Base-by-base conservation (phyloP, 768 basidiomycete genomes). In the Pulveroboletus sp. region DNA sequence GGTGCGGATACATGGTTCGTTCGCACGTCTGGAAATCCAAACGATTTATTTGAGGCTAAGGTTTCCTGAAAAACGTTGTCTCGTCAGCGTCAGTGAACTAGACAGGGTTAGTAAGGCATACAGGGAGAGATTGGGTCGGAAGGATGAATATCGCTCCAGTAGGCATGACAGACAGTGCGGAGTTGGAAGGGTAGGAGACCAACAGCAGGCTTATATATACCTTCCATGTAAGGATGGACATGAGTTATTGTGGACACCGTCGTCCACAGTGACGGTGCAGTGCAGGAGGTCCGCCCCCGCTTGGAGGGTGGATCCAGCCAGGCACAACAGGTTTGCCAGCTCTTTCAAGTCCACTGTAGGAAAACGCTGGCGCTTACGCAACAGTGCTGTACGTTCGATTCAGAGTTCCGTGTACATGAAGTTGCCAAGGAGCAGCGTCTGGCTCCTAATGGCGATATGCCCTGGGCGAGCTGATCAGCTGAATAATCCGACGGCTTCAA, bases 181-280 rank as follows among this genome's bases (percentile, higher is more conserved):
- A 9, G 24, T 26, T 21, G 13, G 31, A 35, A 28, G 28, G 37
- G n/a, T n/a, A 3, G n/a, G 30, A 8, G 32, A 2, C 10, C 7
- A 11, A 32, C 8, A 5, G 26, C 41, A 27, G 27, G 33, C 27
- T 40, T 60, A 51, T 63, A 62, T 60, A 54, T 26, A 39, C 3
- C 26, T 31, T 39, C 27, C 27, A 47, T 18, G 6, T 35, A 26
- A 27, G 11, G 44, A 53, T 53, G 56, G 51, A 50, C 43, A 45
- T 41, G 17, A 14, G 9, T 39, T 28, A 28, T 31, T 32, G 57
- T 59, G 61, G 54, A 39, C 49, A 6, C 30, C 27, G 52, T 51
- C 49, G 56, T 56, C 50, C 49, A 54, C 56, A 26, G 33, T 43
- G 21, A 40, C 21, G 1, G 21, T 27, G 18, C 17, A 27, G 30